Evolutionary conservation across 306 rosid genomes (phyloP).

Genomic region (Alnus rubra): DNA sequence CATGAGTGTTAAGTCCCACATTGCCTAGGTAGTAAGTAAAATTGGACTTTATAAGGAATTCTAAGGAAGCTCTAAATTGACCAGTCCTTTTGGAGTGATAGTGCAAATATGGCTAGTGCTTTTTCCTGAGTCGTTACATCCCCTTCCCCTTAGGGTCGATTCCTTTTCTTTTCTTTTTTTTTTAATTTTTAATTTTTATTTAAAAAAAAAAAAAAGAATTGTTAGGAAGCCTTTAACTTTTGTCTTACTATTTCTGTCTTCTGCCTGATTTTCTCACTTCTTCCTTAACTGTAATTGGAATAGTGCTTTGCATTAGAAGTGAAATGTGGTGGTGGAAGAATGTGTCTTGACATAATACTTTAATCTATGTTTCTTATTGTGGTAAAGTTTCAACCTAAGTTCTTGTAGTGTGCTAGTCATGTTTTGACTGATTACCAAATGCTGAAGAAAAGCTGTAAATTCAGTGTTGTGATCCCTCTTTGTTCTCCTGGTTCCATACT

Average conservation of each 20-base stretch:
- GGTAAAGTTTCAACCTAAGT: neutral
- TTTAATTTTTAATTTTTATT: too few species aligned
- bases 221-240: neutral
- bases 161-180: too few species aligned
- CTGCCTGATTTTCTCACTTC: neutral
- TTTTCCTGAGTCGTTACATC: too few species aligned
- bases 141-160: too few species aligned
- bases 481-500: slow-evolving; percentile 16
- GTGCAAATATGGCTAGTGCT: too few species aligned
- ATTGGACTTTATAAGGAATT: too few species aligned
- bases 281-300: slow-evolving; percentile 8
- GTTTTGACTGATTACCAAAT: neutral
- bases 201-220: neutral
- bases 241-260: neutral
- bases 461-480: slow-evolving; percentile 14
- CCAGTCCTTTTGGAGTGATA: too few species aligned
- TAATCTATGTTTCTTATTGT: neutral
- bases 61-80: too few species aligned
- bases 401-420: neutral
- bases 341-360: neutral
- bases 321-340: slow-evolving; percentile 6
- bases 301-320: slow-evolving; percentile 9
- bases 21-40: too few species aligned
- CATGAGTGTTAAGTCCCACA: too few species aligned
- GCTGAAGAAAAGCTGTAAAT: neutral